Percentiles rank a stretch among this genome's conserved stretches.
Evolutionary conservation across 1,139 yeast genomes (phyloP).

Genomic region (Yamadazyma aaseri): DNA sequence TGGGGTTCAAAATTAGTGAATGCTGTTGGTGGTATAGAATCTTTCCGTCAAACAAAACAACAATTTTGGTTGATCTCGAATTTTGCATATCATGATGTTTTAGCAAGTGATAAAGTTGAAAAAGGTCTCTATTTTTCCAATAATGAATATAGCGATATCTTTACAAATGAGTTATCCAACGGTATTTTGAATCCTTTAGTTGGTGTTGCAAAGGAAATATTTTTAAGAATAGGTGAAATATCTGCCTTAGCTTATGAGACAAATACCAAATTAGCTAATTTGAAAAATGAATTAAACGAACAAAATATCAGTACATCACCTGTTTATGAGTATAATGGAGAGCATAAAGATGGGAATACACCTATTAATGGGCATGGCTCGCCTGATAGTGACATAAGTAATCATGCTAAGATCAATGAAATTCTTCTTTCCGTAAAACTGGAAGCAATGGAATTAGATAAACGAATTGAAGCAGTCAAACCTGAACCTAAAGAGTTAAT

Average conservation of each 20-base stretch:
- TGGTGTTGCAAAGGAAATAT: slow-evolving; percentile 70
- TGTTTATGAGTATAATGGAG: slow-evolving; percentile 4
- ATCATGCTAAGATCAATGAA: slow-evolving; percentile 24
- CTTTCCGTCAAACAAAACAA: slow-evolving; percentile 51
- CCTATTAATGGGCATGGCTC: slow-evolving; percentile 10
- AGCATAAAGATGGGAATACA: not conserved
- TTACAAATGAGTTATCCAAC: slow-evolving; percentile 37
- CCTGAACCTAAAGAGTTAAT: slow-evolving; percentile 56
- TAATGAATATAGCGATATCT: slow-evolving; percentile 54
- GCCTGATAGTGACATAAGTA: slow-evolving; percentile 21
- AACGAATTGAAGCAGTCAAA: slow-evolving; percentile 46
- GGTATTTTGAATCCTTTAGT: slow-evolving; percentile 63
- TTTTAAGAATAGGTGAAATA: slow-evolving; percentile 66
- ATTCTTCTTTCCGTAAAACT: slow-evolving; percentile 26
- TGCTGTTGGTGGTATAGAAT: slow-evolving; percentile 59
- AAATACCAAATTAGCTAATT: slow-evolving; percentile 26
- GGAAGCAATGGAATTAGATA: slow-evolving; percentile 48
- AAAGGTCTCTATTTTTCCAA: slow-evolving; percentile 58
- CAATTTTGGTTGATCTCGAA: slow-evolving; percentile 77
- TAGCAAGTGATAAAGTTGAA: slow-evolving; percentile 59
- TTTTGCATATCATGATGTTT: slow-evolving; percentile 78
- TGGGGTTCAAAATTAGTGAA: slow-evolving; percentile 61
- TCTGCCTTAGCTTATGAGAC: slow-evolving; percentile 58
- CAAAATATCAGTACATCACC: slow-evolving; percentile 13
- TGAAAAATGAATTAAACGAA: slow-evolving; percentile 11